Percentiles rank a stretch among this genome's conserved stretches.
Evolutionary conservation across 306 rosid species (phyloP).

Genomic region (Rosa rugosa): DNA sequence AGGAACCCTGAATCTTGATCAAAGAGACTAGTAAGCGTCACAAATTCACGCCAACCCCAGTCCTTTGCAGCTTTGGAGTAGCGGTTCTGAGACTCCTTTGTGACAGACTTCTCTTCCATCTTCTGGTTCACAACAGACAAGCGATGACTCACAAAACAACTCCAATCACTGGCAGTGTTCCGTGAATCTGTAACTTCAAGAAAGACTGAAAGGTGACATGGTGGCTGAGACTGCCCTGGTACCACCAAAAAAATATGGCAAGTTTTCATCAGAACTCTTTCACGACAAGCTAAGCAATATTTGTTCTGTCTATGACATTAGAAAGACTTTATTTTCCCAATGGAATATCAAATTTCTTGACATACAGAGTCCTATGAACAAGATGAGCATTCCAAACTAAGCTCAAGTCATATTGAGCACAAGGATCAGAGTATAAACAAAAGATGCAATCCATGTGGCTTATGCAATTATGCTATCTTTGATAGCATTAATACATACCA

Average conservation of each 20-base stretch:
- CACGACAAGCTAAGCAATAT: conserved; percentile 24
- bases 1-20: conserved; percentile 99
- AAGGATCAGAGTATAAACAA: conserved; percentile 23
- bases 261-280: conserved; percentile 45
- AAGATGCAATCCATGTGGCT: conserved; percentile 27
- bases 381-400: conserved; percentile 16
- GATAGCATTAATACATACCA: conserved; percentile 36
- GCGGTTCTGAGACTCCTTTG: conserved; percentile 98
- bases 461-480: conserved; percentile 26
- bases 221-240: conserved; percentile 99
- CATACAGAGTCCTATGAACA: conserved; percentile 12
- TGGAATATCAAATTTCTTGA: background rate
- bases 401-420: conserved; percentile 28
- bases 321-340: background rate
- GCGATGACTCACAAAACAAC: conserved; percentile 99
- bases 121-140: conserved; percentile 93
- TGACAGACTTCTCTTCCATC: conserved; percentile 92
- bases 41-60: conserved; percentile 99
- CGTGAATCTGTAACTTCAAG: conserved; percentile 99
- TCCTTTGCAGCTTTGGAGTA: conserved; percentile 99
- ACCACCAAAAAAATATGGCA: conserved; percentile 43
- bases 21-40: conserved; percentile 95
- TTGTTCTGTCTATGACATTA: background rate
- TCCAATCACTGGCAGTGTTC: conserved; percentile 95
- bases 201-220: conserved; percentile 98